These are phyloP conservation scores for Talaromyces thailandensis DNA, from an alignment of 495 filamentous ascomycete genomes.

Conservation along the genomic window DNA sequence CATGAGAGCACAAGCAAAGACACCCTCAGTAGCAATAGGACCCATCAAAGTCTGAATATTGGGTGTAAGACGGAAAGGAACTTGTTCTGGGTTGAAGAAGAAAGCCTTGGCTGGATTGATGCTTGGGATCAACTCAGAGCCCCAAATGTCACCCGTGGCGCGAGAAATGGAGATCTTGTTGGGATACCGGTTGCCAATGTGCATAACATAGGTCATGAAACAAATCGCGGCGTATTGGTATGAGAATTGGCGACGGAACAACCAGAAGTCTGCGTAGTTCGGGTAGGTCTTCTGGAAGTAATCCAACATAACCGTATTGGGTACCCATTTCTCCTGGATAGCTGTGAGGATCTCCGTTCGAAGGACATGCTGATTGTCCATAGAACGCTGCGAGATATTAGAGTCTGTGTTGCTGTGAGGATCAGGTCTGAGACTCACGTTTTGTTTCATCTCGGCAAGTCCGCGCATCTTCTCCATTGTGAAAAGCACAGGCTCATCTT, in stretches of 20 bases:
- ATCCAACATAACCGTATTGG: conserved; percentile 66
- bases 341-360: conserved; percentile 79
- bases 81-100: conserved; percentile 90
- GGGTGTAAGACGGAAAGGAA: conserved; percentile 94
- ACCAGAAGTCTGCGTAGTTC: conserved; percentile 89
- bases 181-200: conserved; percentile 88
- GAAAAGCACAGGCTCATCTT: conserved; percentile 91
- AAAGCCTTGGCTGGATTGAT: conserved; percentile 72
- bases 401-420: neutral
- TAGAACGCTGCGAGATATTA: conserved; percentile 39
- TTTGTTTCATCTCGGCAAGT: conserved; percentile 57
- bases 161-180: conserved; percentile 91
- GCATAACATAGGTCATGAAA: conserved; percentile 98
- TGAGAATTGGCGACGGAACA: conserved; percentile 91
- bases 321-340: conserved; percentile 87
- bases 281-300: conserved; percentile 89
- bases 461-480: conserved; percentile 87
- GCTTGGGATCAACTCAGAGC: conserved; percentile 79
- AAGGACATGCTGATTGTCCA: conserved; percentile 60
- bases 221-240: conserved; percentile 95
- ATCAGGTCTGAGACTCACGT: conserved; percentile 34
- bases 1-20: conserved; percentile 88
- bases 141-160: conserved; percentile 88
- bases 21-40: conserved; percentile 87
- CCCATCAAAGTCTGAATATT: conserved; percentile 95